Evolutionary conservation across 2,329 filamentous ascomycete species (phyloP).

Genomic region (Nothopassalora personata): DNA sequence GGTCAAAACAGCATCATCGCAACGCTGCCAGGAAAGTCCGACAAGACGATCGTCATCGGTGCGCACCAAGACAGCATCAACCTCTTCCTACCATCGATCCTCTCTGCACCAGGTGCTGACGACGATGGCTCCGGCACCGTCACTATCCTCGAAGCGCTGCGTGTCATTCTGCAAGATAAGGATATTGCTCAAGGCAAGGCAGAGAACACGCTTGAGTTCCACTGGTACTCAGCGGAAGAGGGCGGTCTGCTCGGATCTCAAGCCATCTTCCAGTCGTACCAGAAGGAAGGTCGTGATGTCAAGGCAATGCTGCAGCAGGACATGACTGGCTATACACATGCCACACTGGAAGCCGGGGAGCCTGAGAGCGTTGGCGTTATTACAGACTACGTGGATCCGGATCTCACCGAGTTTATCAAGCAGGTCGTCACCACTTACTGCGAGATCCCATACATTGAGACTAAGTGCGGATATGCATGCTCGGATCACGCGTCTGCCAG

Average conservation of each 20-base stretch:
- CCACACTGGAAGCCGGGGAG: constrained; percentile 74
- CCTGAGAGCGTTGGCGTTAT: constrained; percentile 87
- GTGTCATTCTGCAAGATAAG: constrained; percentile 66
- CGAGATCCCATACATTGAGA: constrained; percentile 78
- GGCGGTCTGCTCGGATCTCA: constrained; percentile 82
- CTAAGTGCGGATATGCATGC: constrained; percentile 79
- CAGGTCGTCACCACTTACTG: constrained; percentile 82
- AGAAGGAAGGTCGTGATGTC: constrained; percentile 65
- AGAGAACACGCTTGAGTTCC: constrained; percentile 87
- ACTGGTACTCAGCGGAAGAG: constrained; percentile 92
- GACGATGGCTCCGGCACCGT: constrained; percentile 84
- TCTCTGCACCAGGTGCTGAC: constrained; percentile 87
- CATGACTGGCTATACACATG: constrained; percentile 87
- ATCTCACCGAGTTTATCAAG: constrained; percentile 85
- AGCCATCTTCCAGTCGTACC: constrained; percentile 79
- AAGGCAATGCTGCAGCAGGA: constrained; percentile 98
- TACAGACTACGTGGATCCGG: constrained; percentile 80
- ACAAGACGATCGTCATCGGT: constrained; percentile 81
- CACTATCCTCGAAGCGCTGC: constrained; percentile 87
- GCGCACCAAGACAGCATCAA: constrained; percentile 81
- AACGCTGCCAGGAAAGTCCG: constrained; percentile 77
- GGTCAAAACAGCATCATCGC: constrained; percentile 87
- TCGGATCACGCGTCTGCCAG: constrained; percentile 69
- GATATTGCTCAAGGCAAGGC: constrained; percentile 64
- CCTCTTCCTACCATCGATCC: constrained; percentile 75